Percentiles rank a stretch among this genome's conserved stretches.
These are phyloP conservation scores for Russula foetens DNA, from an alignment of 768 basidiomycete genomes.

Conservation along the genomic window DNA sequence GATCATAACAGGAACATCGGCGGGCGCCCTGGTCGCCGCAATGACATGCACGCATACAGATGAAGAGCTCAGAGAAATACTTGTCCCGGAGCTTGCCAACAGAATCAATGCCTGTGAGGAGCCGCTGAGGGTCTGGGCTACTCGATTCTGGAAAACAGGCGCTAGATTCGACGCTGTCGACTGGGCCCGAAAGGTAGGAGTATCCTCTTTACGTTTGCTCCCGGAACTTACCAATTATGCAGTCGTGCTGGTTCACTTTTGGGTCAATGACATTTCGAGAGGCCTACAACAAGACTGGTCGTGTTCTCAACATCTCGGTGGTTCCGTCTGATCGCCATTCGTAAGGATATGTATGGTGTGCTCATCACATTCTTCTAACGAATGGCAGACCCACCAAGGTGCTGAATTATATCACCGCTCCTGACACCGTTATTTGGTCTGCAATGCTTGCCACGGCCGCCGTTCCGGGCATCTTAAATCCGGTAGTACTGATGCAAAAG, in stretches of 20 bases:
- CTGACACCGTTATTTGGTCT: conserved; percentile 81
- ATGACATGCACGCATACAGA: conserved; percentile 84
- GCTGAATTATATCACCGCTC: conserved; percentile 93
- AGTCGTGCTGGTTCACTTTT: conserved; percentile 85
- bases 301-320: conserved; percentile 90
- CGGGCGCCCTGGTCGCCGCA: conserved; percentile 73
- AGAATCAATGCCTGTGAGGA: conserved; percentile 81
- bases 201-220: background rate
- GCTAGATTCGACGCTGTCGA: conserved; percentile 87
- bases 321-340: conserved; percentile 87
- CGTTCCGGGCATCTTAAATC: conserved; percentile 91
- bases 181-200: conserved; percentile 82
- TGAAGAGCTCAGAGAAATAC: conserved; percentile 67
- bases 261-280: conserved; percentile 95
- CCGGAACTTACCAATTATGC: background rate
- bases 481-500: conserved; percentile 94
- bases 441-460: conserved; percentile 84
- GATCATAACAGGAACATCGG: conserved; percentile 91
- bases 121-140: conserved; percentile 56
- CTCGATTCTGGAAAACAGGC: conserved; percentile 74
- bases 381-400: conserved; percentile 79
- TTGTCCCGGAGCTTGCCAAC: conserved; percentile 79
- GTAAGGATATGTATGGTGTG: conserved; percentile 30
- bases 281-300: conserved; percentile 86
- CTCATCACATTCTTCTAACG: conserved; percentile 6